These are phyloP conservation scores for Artemisia tridentata DNA, from an alignment of 129 eudicot genomes.

Conservation along the genomic window DNA sequence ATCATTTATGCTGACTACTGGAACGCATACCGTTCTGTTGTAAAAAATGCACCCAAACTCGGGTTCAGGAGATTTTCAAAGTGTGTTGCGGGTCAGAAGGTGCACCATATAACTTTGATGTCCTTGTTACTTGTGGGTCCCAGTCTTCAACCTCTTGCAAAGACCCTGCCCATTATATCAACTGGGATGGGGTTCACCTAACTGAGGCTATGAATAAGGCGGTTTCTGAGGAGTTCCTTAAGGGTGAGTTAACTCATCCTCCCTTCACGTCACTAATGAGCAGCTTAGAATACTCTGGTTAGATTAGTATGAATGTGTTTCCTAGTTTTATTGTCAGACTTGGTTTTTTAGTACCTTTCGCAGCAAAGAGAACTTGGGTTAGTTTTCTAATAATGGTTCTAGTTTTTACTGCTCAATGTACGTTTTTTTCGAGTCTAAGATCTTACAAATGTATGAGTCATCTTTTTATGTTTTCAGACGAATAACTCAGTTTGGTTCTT, in stretches of 20 bases:
- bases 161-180: conserved; percentile 59
- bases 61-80: conserved; percentile 73
- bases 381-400: too few species aligned
- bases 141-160: conserved; percentile 52
- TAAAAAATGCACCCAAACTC: conserved; percentile 44
- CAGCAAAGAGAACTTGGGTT: too few species aligned
- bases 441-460: conserved; percentile 12
- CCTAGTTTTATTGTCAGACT: background rate
- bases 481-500: background rate
- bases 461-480: conserved; percentile 7
- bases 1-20: conserved; percentile 69
- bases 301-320: conserved; percentile 15
- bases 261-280: conserved; percentile 47
- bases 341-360: too few species aligned
- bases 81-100: conserved; percentile 79
- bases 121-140: conserved; percentile 59
- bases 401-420: background rate
- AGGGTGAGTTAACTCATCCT: conserved; percentile 49
- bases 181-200: conserved; percentile 93
- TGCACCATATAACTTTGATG: conserved; percentile 53
- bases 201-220: conserved; percentile 81
- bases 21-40: conserved; percentile 46
- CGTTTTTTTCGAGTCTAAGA: background rate
- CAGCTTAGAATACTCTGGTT: conserved; percentile 33
- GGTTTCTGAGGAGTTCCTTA: conserved; percentile 45